Base-by-base conservation (phyloP, 2,329 filamentous ascomycete species). In the Aspergillus sp. region DNA sequence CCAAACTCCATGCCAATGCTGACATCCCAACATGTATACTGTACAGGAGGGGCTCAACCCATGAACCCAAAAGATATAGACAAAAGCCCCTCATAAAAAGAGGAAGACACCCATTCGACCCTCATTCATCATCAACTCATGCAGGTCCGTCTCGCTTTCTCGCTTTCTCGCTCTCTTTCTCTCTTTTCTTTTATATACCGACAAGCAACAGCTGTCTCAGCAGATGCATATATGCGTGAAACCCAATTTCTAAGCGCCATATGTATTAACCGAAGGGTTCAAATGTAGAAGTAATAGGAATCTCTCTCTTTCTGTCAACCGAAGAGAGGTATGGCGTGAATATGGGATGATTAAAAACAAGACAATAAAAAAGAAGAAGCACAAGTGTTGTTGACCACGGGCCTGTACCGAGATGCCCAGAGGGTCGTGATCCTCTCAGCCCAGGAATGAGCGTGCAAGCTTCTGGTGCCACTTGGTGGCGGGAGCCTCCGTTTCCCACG, bases 401-500 rank as follows among this genome's bases (percentile, higher is more conserved):
- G 47, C 47, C 23, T 42, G 51, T 25, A 23, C 51, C 27, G 11
- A 13, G 11, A 36, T 36, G 25, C 17, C 23, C 25, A 54, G 7
- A 27, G 25, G 25, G 19, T 57, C 6, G 19, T 17, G 53, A 38
- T 42, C 36, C 8, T 15, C 23, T 59, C 60, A 64, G 25, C 54
- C 52, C 19, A 64, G 52, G 13, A 63, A 15, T 19, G 60, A 48
- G n/a, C 58, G 50, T 23, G 54, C 64, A 11, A 60, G 19, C 38
- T 60, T 60, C 52, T 62, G 59, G 39, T 66, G 61, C 64, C 64
- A 66, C 42, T 63, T 64, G 19, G 57, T 59, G 15, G 63, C 27
- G 27, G 27, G 59, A 30, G 54, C 58, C 6, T 61, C 61, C 8
- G 63, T 64, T 48, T 62, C 62, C 72, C 73, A 78, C 15, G 62